Evolutionary conservation across 805 yeast genomes (phyloP).

Genomic region (Nakazawaea wickerhamii): DNA sequence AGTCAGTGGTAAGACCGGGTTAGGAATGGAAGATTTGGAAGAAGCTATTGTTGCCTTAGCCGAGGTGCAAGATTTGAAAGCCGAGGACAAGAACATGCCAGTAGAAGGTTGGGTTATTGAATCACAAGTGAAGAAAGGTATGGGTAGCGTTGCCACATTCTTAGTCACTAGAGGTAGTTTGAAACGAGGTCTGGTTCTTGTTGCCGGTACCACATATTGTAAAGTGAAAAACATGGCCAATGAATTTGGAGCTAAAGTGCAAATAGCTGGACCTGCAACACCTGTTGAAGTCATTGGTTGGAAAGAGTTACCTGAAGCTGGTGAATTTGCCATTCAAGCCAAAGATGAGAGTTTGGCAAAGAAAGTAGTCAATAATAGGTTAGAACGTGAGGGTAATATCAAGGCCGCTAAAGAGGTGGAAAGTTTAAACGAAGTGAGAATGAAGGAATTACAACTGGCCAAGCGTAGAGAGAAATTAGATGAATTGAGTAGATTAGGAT

Average conservation of each 20-base stretch:
- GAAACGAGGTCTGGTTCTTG: conserved; percentile 63
- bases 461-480: conserved; percentile 48
- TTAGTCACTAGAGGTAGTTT: conserved; percentile 76
- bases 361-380: conserved; percentile 62
- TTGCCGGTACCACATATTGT: conserved; percentile 85
- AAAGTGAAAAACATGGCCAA: conserved; percentile 75
- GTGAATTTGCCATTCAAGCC: conserved; percentile 78
- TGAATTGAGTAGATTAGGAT: conserved; percentile 57
- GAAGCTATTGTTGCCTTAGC: conserved; percentile 83
- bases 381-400: conserved; percentile 43
- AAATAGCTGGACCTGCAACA: conserved; percentile 74
- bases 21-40: conserved; percentile 84
- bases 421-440: conserved; percentile 61
- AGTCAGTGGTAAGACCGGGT: conserved; percentile 85
- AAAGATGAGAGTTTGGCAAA: conserved; percentile 70
- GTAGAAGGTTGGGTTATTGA: conserved; percentile 89
- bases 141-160: conserved; percentile 84
- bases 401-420: conserved; percentile 64
- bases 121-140: conserved; percentile 71
- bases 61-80: conserved; percentile 74
- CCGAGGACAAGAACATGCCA: conserved; percentile 47
- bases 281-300: conserved; percentile 93
- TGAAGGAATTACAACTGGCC: conserved; percentile 45
- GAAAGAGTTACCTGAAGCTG: conserved; percentile 90
- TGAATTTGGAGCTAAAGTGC: conserved; percentile 60